Evolutionary conservation across 202 grass and related monocot genomes (phyloP), one percentile per base, ranked within the genome.

Genomic region (Digitaria exilis): DNA sequence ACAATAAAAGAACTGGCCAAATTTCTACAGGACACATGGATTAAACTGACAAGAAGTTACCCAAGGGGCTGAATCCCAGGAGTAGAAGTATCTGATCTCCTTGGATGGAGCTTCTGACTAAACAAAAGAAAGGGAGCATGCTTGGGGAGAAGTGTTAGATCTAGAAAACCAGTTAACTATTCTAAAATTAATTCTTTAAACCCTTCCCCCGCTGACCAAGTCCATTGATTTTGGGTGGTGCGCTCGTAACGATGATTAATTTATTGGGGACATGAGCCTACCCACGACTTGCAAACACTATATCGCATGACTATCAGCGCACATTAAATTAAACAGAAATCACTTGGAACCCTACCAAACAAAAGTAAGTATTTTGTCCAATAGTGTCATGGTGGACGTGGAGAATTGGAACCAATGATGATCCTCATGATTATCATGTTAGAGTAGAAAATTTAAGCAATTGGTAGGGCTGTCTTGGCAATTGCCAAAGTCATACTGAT

Each of bases 81-180:
- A 76, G 76, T 80, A 82, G 51, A 81, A 91, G 87, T 86, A 90
- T 97, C 91, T 88, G 89, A 97, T 92, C 69, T 81, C 43, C 52
- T 86, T 78, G 80, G 63, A 83, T 83, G 62, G 64, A 83, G 65
- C 35, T 51, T 7, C 0, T 1, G 69, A 48, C 46, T 86, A 90
- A 87, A 84, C 50, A 82, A 92, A 76, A 14, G 44, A 48, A 71
- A 68, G 70, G 72, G 41, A 70, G 86, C 75, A 89, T 63, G 87
- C 81, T 67, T 89, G 59, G 88, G 79, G 48, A 85, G 55, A 83
- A 85, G 92, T 69, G 71, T 71, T 80, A 65, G 88, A 91, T 92
- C 88, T 85, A 76, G 72, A 78, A 49, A 84, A 86, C 39, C 65
- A 65, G 63, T 92, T 77, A 31, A 85, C 71, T 85, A 90, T 71